A percentile compares a stretch with the other conserved stretches of the same genome.
Evolutionary conservation across 768 basidiomycete genomes (phyloP).

Genomic region (Coprinellus micaceus): DNA sequence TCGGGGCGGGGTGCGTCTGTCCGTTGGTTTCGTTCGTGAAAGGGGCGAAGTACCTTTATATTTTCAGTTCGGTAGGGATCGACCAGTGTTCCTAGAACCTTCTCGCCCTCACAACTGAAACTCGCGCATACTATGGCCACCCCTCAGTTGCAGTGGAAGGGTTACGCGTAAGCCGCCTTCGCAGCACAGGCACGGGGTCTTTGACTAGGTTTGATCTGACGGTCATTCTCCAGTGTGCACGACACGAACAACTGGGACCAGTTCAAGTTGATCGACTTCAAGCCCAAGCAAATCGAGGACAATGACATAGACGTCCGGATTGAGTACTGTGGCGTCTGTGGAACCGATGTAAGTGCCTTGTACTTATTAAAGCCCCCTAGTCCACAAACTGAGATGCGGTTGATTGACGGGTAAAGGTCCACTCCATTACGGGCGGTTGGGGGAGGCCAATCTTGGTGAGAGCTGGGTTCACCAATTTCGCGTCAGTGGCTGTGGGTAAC

Average conservation of each 20-base stretch:
- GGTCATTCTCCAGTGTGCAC: constrained; percentile 21
- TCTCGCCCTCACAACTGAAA: too few species aligned
- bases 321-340: constrained; percentile 49
- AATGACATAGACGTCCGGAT: constrained; percentile 56
- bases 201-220: not conserved
- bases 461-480: constrained; percentile 7
- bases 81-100: too few species aligned
- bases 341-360: constrained; percentile 39
- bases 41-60: too few species aligned
- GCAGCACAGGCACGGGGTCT: not conserved
- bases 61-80: too few species aligned
- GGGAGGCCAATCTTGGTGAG: constrained; percentile 28
- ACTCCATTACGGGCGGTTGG: constrained; percentile 38
- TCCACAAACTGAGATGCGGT: constrained; percentile 1
- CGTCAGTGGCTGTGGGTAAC: not conserved
- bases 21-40: too few species aligned
- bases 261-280: constrained; percentile 42
- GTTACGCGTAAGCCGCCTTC: constrained; percentile 19
- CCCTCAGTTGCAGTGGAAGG: constrained; percentile 20
- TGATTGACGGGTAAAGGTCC: constrained; percentile 33
- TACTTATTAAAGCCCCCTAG: not conserved
- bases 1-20: too few species aligned
- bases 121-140: too few species aligned
- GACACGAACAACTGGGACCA: constrained; percentile 36
- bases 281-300: constrained; percentile 50